A percentile compares a stretch with the other conserved stretches of the same genome.
Conservation (phyloP, 345 rosid species). For the Syzygium oleosum region DNA sequence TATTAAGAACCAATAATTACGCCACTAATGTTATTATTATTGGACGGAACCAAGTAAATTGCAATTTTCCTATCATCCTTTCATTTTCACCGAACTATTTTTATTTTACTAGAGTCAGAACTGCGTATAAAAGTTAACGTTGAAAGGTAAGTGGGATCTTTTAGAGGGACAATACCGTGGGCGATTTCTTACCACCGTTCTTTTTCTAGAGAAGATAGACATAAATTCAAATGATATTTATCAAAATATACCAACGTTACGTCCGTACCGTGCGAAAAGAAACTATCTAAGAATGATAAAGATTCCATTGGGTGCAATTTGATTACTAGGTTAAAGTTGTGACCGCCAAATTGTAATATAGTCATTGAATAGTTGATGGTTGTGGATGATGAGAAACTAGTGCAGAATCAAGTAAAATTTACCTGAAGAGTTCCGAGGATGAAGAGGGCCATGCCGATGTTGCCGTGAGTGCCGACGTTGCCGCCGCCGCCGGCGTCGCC, state of each 20-base stretch:
- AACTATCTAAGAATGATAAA: background rate
- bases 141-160: background rate
- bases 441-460: slow-evolving; percentile 65
- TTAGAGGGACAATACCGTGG: background rate
- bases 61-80: background rate
- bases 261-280: background rate
- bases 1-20: background rate
- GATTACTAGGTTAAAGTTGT: background rate
- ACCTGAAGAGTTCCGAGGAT: slow-evolving; percentile 80
- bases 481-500: slow-evolving; percentile 31
- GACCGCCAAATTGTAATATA: background rate
- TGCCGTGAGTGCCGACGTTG: slow-evolving; percentile 39
- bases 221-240: background rate
- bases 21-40: background rate
- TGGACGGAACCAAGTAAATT: background rate
- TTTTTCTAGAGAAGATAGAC: background rate
- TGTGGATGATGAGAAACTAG: background rate
- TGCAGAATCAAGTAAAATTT: background rate
- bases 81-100: background rate
- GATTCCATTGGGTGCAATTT: background rate
- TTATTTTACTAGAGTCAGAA: background rate
- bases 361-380: background rate
- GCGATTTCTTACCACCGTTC: background rate
- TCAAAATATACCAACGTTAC: too few relatives aligned
- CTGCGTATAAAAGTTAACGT: background rate